Conservation (phyloP, 805 yeast genomes). For the Wickerhamomyces hampshirensis region DNA sequence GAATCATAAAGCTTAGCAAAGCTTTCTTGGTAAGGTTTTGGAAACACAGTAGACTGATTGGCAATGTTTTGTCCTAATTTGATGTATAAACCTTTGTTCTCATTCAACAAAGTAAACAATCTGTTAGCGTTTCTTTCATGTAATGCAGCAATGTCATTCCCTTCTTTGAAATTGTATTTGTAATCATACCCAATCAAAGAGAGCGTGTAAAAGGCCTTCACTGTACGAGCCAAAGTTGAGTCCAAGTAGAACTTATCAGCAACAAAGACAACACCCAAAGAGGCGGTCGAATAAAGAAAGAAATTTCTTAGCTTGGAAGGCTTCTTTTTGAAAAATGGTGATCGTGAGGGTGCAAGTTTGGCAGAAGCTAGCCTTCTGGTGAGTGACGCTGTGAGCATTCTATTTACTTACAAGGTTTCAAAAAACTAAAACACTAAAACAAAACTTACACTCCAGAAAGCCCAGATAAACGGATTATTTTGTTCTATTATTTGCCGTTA, state of each 20-base stretch:
- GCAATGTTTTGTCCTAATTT: conserved; percentile 80
- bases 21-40: conserved; percentile 54
- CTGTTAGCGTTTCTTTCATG: conserved; percentile 57
- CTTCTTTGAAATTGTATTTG: conserved; percentile 44
- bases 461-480: no score
- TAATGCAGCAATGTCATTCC: conserved; percentile 43
- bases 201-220: conserved; percentile 44
- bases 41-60: conserved; percentile 65
- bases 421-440: no score
- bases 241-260: conserved; percentile 38
- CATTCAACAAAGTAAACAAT: conserved; percentile 37
- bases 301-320: no score
- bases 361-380: no score
- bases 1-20: conserved; percentile 58
- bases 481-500: no score
- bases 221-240: conserved; percentile 49
- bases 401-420: no score
- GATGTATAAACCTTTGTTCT: conserved; percentile 60
- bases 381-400: no score
- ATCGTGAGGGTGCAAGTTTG: no score
- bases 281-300: conserved; percentile 1
- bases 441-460: no score
- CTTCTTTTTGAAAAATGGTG: no score
- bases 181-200: conserved; percentile 56
- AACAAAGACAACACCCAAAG: conserved; percentile 5